Conservation (phyloP, 768 basidiomycete genomes). For the Panaeolus papilionaceus region DNA sequence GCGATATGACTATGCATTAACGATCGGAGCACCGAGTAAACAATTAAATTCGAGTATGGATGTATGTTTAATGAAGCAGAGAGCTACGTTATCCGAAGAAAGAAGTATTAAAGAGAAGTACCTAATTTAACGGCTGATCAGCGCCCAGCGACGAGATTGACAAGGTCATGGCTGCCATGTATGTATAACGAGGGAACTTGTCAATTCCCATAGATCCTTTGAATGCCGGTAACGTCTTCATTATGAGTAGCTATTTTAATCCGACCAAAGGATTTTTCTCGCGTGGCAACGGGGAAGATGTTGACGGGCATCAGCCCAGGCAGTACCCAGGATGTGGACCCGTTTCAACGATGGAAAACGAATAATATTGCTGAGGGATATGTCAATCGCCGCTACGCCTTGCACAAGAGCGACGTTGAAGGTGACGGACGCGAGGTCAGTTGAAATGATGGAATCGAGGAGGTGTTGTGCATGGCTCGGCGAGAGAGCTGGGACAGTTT, state of each 20-base stretch:
- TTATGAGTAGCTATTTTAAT: conserved; percentile 7
- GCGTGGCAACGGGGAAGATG: conserved; percentile 27
- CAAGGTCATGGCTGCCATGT: not conserved
- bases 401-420: conserved; percentile 24
- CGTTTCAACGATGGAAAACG: conserved; percentile 21
- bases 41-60: too few relatives aligned
- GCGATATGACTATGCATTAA: too few relatives aligned
- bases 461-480: conserved; percentile 22
- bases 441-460: conserved; percentile 17
- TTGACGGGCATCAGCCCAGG: conserved; percentile 25
- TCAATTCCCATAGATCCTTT: not conserved
- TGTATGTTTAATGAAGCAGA: too few relatives aligned
- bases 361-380: conserved; percentile 18
- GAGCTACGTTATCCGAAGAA: too few relatives aligned
- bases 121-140: not conserved
- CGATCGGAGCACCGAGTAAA: too few relatives aligned
- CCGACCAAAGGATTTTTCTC: conserved; percentile 21
- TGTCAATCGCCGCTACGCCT: conserved; percentile 25
- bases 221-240: not conserved
- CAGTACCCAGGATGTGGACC: conserved; percentile 21
- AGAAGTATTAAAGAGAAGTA: not conserved
- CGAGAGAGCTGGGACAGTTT: conserved; percentile 20
- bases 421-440: conserved; percentile 19
- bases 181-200: not conserved
- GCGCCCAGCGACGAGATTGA: not conserved